These are phyloP conservation scores for Penicillium tannophilum DNA, from an alignment of 495 filamentous ascomycete species.

Conservation along the genomic window DNA sequence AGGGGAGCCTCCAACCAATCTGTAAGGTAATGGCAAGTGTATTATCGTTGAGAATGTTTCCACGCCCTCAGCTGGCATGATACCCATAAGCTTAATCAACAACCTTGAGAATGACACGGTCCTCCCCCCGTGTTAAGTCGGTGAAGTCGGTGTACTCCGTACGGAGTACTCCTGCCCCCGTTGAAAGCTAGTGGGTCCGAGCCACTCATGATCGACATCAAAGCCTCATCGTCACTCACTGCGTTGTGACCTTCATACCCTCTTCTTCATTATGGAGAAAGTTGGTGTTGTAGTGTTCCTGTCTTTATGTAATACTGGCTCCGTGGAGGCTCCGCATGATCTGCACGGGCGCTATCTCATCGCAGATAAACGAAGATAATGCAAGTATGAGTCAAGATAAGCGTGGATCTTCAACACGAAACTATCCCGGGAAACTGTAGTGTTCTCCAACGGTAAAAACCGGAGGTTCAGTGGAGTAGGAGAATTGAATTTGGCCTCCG, in stretches of 20 bases:
- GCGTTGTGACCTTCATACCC: not conserved
- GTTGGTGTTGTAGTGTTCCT: too few species aligned
- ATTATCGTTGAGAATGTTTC: too few species aligned
- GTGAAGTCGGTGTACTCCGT: not conserved
- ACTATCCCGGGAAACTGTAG: not conserved
- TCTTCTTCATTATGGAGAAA: too few species aligned
- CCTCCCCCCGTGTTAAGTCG: not conserved
- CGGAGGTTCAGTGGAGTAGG: not conserved
- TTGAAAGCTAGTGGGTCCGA: not conserved
- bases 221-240: not conserved
- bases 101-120: not conserved
- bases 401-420: not conserved
- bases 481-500: too few species aligned
- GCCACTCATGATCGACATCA: not conserved
- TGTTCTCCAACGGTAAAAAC: not conserved
- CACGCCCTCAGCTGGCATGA: not conserved
- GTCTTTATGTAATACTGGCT: not conserved
- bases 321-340: not conserved
- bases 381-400: not conserved
- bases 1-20: too few species aligned
- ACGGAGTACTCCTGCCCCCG: not conserved
- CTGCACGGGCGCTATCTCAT: not conserved
- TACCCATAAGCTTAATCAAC: not conserved
- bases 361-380: not conserved
- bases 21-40: too few species aligned